Conservation (phyloP, 2,329 filamentous ascomycete species). For the Mycogone perniciosa region DNA sequence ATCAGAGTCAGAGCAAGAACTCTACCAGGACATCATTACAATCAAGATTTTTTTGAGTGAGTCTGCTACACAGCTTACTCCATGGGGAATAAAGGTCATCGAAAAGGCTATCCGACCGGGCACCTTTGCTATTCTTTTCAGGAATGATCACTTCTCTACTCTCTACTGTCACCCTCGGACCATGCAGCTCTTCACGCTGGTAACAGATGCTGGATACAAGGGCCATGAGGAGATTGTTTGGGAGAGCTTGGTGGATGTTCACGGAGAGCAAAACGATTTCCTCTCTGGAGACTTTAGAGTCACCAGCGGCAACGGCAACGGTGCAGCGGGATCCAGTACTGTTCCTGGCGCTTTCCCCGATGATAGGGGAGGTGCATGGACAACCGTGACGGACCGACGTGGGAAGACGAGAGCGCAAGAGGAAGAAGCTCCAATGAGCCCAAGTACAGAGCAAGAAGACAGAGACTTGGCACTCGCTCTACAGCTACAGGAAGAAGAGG, state of each 20-base stretch:
- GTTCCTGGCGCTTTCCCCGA: conserved; percentile 13
- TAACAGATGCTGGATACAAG: conserved; percentile 89
- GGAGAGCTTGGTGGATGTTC: conserved; percentile 88
- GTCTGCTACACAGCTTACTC: conserved; percentile 82
- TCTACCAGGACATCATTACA: conserved; percentile 74
- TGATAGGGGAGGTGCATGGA: conserved; percentile 41
- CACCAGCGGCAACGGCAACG: conserved; percentile 59
- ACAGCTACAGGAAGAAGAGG: conserved; percentile 91
- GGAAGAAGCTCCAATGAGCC: conserved; percentile 28
- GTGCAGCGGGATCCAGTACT: conserved; percentile 16
- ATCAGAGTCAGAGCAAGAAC: conserved; percentile 64
- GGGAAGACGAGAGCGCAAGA: conserved; percentile 23
- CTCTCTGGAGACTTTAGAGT: conserved; percentile 85
- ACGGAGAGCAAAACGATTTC: conserved; percentile 73
- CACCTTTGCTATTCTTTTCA: conserved; percentile 82
- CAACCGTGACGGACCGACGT: conserved; percentile 40
- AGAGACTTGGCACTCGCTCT: conserved; percentile 81
- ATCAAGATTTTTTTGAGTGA: conserved; percentile 77
- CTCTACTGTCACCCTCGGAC: conserved; percentile 82
- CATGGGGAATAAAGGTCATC: conserved; percentile 71
- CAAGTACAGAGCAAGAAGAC: conserved; percentile 64
- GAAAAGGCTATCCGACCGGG: conserved; percentile 65
- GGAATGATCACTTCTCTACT: conserved; percentile 96
- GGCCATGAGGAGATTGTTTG: conserved; percentile 88
- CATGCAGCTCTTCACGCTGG: conserved; percentile 69